Evolutionary conservation across 116 monocot species (phyloP).

Genomic region (Phalaenopsis hybrid): DNA sequence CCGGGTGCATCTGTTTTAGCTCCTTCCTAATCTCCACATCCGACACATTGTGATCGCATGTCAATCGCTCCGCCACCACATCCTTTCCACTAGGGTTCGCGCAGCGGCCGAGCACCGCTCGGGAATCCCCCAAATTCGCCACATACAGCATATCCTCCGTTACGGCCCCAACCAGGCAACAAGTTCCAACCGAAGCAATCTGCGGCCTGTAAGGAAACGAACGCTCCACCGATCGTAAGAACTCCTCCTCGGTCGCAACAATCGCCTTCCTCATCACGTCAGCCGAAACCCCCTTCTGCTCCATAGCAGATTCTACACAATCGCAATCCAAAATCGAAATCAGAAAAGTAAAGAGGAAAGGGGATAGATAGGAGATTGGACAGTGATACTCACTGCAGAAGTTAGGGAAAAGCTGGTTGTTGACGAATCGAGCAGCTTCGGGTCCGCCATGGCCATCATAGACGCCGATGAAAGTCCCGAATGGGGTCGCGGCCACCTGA

Average conservation of each 20-base stretch:
- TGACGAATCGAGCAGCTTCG: conserved; percentile 38
- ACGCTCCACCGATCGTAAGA: conserved; percentile 27
- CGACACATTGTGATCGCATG: conserved; percentile 43
- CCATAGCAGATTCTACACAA: conserved; percentile 30
- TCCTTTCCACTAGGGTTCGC: neutral
- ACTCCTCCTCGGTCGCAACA: conserved; percentile 51
- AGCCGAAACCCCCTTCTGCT: conserved; percentile 42
- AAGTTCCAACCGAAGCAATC: conserved; percentile 55
- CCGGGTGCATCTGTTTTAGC: conserved; percentile 25
- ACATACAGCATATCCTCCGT: conserved; percentile 39
- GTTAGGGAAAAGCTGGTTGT: conserved; percentile 28
- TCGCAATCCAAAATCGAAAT: neutral
- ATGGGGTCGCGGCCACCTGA: conserved; percentile 31
- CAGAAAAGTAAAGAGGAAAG: neutral
- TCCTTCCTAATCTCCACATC: conserved; percentile 35
- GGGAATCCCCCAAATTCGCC: conserved; percentile 57
- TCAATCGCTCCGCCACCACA: conserved; percentile 39
- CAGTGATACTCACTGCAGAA: conserved; percentile 20
- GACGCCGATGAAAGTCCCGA: conserved; percentile 34
- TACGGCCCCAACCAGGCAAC: conserved; percentile 59
- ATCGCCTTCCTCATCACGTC: conserved; percentile 57
- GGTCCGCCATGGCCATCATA: conserved; percentile 54
- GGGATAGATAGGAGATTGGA: neutral
- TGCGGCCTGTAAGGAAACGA: conserved; percentile 32
- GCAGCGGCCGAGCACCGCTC: conserved; percentile 47